Base-by-base conservation (phyloP, 345 rosid species). In the Reutealis trisperma region DNA sequence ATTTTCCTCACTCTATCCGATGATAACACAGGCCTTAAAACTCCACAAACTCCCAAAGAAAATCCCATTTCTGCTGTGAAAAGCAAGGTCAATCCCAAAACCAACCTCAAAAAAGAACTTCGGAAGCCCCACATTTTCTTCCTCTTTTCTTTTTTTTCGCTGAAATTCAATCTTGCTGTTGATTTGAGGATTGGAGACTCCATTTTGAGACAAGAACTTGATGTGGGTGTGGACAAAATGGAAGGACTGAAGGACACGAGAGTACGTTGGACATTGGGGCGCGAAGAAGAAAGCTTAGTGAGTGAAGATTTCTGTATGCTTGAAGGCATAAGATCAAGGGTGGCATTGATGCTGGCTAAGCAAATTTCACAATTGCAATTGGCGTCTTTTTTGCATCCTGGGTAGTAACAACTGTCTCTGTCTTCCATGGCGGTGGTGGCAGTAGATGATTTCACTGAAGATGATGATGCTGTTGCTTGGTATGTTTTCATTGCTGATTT, bases 331-430 rank as follows among this genome's bases (percentile, higher is more conserved):
- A 96, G 98, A 66, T 96, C 99, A 52, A 89, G 93, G 55, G 93
- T 96, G 34, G 97, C 97, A 65, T 84, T 91, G 88, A 96, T 90
- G 85, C 97, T 92, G 19, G 87, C 92, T 45, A 93, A 81, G 86
- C 98, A 96, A 45, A 92, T 91, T 37, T 89, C 85, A 75, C 99
- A 96, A 77, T 73, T 82, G 85, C 98, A 93, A 51, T 92, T 91
- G 78, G 97, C 97, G 49, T 89, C 95, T 83, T 93, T 96, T 49
- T 87, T 84, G 84, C 99, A 92, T 30, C 93, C 90, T 1, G 97
- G 99, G 83, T 80, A 93, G 87, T 96, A 93, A 82, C 90, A 87
- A 78, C 89, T 90, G 85, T 90, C 91, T 68, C 87, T 81, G 1
- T 89, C 91, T 16, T 81, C 85, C 72, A 85, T 77, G 10, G 78